A percentile compares a stretch with the other conserved stretches of the same genome.
Conservation (phyloP, 257 asterid species). For the Solanum gandarillasii region DNA sequence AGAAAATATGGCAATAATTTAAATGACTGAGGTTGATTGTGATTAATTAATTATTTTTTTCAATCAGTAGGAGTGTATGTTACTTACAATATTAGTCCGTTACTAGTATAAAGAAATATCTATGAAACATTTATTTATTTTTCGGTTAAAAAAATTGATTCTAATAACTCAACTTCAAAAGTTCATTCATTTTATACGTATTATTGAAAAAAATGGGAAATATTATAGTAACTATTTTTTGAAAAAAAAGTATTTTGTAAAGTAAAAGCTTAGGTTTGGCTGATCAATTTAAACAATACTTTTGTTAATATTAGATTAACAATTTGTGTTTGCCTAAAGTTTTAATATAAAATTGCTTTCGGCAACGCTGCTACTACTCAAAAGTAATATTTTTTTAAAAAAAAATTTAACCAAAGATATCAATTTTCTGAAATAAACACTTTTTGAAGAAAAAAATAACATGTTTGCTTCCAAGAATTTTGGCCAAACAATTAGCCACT, state of each 20-base stretch:
- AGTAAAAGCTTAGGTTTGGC: too few relatives aligned
- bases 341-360: neutral
- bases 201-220: neutral
- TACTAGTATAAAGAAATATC: neutral
- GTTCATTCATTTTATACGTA: too few relatives aligned
- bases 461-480: neutral
- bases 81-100: neutral
- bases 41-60: too few relatives aligned
- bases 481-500: neutral
- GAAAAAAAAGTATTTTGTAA: too few relatives aligned
- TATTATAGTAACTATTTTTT: too few relatives aligned
- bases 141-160: fast-evolving
- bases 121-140: too few relatives aligned
- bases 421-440: neutral
- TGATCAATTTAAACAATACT: neutral
- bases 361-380: neutral
- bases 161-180: too few relatives aligned
- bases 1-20: neutral
- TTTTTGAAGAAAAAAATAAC: neutral
- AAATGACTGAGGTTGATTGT: neutral
- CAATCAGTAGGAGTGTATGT: neutral
- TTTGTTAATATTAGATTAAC: too few relatives aligned
- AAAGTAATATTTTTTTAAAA: too few relatives aligned
- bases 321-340: too few relatives aligned
- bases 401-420: too few relatives aligned